Conservation (phyloP, 208 protist genomes). For the Histomonas meleagridis region DNA sequence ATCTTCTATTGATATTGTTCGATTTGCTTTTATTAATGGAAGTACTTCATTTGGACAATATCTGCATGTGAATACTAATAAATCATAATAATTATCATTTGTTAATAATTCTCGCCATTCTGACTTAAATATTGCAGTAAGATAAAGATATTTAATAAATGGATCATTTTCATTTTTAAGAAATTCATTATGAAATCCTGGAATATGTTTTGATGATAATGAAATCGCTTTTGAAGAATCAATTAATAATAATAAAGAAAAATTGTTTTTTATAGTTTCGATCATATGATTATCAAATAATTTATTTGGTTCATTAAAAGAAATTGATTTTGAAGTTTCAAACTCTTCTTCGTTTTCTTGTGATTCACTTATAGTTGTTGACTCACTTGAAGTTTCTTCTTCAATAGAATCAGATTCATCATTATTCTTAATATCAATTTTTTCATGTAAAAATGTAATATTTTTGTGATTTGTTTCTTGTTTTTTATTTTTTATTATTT, state of each 20-base stretch:
- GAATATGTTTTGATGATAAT: background rate
- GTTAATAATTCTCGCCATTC: background rate
- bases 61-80: background rate
- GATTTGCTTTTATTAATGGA: background rate
- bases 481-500: no score
- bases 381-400: no score
- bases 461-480: no score
- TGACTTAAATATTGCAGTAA: background rate
- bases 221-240: background rate
- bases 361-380: no score
- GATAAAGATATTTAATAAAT: background rate
- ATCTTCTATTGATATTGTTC: background rate
- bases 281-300: background rate
- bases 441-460: no score
- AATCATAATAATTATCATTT: background rate
- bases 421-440: no score
- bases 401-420: no score
- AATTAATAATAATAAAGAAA: background rate
- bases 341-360: no score
- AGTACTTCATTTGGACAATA: conserved; percentile 3
- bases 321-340: no score
- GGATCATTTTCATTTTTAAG: background rate
- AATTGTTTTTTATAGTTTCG: background rate
- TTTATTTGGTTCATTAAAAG: background rate
- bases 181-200: background rate